These are phyloP conservation scores for Pythium sp. DNA, from an alignment of 352 stramenopile genomes.

Conservation along the genomic window DNA sequence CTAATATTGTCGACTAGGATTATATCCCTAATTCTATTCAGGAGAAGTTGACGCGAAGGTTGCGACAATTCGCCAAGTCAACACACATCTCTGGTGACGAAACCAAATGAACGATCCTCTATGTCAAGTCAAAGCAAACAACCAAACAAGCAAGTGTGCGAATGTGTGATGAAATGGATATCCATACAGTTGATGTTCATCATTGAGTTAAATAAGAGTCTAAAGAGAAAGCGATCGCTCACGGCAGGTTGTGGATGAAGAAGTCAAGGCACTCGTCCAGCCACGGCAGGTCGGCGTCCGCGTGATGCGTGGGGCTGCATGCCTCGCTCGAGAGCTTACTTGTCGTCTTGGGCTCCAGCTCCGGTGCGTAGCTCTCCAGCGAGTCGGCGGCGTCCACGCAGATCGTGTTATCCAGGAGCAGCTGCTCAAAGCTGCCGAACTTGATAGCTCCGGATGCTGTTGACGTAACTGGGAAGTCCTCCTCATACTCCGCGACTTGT, in stretches of 20 bases:
- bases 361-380: neutral
- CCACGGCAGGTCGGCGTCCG: constrained; percentile 19
- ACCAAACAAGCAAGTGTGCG: too few relatives aligned
- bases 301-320: constrained; percentile 14
- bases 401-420: constrained; percentile 11
- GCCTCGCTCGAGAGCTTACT: neutral
- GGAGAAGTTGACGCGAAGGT: too few relatives aligned
- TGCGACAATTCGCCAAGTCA: too few relatives aligned
- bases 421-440: constrained; percentile 15
- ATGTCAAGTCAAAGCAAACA: too few relatives aligned
- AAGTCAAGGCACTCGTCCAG: constrained; percentile 31
- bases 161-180: neutral
- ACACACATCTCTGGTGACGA: too few relatives aligned
- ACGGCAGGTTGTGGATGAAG: constrained; percentile 25
- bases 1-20: too few relatives aligned
- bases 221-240: neutral
- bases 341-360: neutral
- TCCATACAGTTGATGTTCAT: neutral
- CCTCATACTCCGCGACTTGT: neutral
- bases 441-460: neutral
- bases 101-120: too few relatives aligned
- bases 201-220: neutral
- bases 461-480: neutral
- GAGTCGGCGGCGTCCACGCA: neutral
- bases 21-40: too few relatives aligned